Conservation (phyloP, 768 basidiomycete species). For the Pleurotus cornucopiae region DNA sequence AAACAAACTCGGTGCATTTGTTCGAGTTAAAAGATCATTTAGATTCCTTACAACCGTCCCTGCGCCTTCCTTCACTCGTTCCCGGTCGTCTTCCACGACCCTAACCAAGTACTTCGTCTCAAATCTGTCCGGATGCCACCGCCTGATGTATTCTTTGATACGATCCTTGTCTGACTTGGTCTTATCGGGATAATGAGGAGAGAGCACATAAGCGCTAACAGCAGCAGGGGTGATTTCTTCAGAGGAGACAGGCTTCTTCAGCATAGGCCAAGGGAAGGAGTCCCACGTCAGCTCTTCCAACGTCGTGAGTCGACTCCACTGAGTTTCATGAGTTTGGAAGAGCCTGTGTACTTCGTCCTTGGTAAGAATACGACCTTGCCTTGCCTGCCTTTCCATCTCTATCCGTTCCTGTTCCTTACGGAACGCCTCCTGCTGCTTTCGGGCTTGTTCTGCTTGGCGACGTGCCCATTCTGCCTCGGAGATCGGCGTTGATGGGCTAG, state of each 20-base stretch:
- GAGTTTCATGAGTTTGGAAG: conserved; percentile 58
- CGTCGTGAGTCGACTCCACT: conserved; percentile 48
- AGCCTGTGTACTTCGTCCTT: conserved; percentile 54
- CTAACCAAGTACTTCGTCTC: conserved; percentile 63
- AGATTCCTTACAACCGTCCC: conserved; percentile 67
- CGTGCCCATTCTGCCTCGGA: conserved; percentile 58
- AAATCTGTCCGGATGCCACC: conserved; percentile 84
- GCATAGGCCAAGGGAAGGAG: conserved; percentile 73
- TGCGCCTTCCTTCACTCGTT: conserved; percentile 67
- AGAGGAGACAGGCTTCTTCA: conserved; percentile 48
- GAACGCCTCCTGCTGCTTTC: conserved; percentile 67
- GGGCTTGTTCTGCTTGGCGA: conserved; percentile 58
- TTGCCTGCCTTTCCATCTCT: conserved; percentile 51
- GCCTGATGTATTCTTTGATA: conserved; percentile 67
- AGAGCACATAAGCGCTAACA: conserved; percentile 60
- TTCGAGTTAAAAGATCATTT: conserved; percentile 62
- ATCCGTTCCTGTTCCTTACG: conserved; percentile 60
- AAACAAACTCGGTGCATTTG: conserved; percentile 35
- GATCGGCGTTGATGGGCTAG: conserved; percentile 18
- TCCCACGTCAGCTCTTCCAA: conserved; percentile 52
- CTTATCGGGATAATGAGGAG: conserved; percentile 52
- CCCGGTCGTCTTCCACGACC: conserved; percentile 60
- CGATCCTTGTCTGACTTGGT: conserved; percentile 60
- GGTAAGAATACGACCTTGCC: conserved; percentile 46
- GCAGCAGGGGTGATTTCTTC: conserved; percentile 58